A percentile compares a stretch with the other conserved stretches of the same genome.
phyloP scores from a whole-genome alignment of 2,329 filamentous ascomycete genomes.

The Sphaerostilbella broomeana region DNA sequence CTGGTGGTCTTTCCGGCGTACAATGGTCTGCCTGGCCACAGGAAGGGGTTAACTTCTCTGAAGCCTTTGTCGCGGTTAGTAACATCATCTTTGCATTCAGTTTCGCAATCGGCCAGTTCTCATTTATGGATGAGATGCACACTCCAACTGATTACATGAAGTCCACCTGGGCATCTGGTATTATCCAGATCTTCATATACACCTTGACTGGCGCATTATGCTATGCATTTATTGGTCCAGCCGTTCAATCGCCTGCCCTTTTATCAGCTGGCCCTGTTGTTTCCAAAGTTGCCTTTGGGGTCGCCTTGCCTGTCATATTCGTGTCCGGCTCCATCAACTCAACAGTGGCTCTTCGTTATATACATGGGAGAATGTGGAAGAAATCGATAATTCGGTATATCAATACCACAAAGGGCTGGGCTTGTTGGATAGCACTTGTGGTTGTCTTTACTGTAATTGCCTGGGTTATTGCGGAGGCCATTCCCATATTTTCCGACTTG shows the following conservation, averaged over 20 bases:
- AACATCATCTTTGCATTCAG: constrained; percentile 63
- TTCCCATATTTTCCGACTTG: constrained; percentile 63
- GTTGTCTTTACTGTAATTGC: constrained; percentile 51
- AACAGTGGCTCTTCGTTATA: constrained; percentile 31
- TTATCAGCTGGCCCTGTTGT: constrained; percentile 50
- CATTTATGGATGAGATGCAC: constrained; percentile 40
- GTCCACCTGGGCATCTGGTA: constrained; percentile 51
- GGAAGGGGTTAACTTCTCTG: constrained; percentile 35
- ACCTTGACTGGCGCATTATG: constrained; percentile 55
- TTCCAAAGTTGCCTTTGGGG: constrained; percentile 56
- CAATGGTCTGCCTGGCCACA: constrained; percentile 32
- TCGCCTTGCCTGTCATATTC: constrained; percentile 61
- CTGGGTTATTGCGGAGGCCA: constrained; percentile 63
- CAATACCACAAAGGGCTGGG: constrained; percentile 34
- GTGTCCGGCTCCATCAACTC: constrained; percentile 61
- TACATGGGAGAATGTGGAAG: constrained; percentile 32
- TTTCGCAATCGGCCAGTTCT: constrained; percentile 37
- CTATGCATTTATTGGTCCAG: constrained; percentile 56
- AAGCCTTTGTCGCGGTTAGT: constrained; percentile 48
- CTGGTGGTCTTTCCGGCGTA: constrained; percentile 17
- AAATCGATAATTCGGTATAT: constrained; percentile 30
- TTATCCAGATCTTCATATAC: constrained; percentile 54
- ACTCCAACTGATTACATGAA: constrained; percentile 33
- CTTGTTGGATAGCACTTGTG: constrained; percentile 52
- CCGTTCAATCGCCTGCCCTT: constrained; percentile 56